Evolutionary conservation across 352 stramenopile species (phyloP).

Genomic region (Blastocystis hominis): DNA sequence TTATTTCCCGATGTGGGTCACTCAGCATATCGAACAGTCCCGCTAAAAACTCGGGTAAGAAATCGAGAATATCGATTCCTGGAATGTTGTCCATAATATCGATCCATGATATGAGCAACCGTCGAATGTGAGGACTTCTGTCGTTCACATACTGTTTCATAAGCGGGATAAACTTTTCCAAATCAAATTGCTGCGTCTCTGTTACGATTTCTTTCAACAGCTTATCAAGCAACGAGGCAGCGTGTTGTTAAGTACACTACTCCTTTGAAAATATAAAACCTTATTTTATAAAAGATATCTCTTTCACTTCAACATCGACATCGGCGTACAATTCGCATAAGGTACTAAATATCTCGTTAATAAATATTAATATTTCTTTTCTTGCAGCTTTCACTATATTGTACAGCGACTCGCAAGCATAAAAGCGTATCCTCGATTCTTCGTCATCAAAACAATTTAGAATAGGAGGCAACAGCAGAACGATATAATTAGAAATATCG

Average conservation of each 20-base stretch:
- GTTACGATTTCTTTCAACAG: slow-evolving; percentile 98
- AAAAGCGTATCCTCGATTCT: slow-evolving; percentile 91
- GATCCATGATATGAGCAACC: slow-evolving; percentile 94
- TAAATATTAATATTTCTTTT: slow-evolving; percentile 85
- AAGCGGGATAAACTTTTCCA: slow-evolving; percentile 94
- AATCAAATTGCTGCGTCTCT: slow-evolving; percentile 90
- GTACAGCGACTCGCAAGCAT: slow-evolving; percentile 97
- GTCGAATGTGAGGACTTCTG: slow-evolving; percentile 96
- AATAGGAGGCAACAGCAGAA: slow-evolving; percentile 86
- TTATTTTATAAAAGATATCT: slow-evolving; percentile 63
- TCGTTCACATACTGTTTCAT: slow-evolving; percentile 96
- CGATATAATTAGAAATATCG: slow-evolving; percentile 77
- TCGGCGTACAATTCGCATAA: slow-evolving; percentile 90
- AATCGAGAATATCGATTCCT: slow-evolving; percentile 96
- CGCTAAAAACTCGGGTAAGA: slow-evolving; percentile 87
- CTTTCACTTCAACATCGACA: slow-evolving; percentile 98
- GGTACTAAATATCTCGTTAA: slow-evolving; percentile 98
- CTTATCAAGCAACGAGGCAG: slow-evolving; percentile 74
- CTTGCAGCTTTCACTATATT: slow-evolving; percentile 96
- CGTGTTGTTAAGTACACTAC: slow-evolving; percentile 55
- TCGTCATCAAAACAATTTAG: slow-evolving; percentile 98
- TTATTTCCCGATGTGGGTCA: slow-evolving; percentile 93
- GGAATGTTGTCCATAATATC: slow-evolving; percentile 93
- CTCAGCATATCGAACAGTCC: slow-evolving; percentile 98
- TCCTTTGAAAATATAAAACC: background rate